Base-by-base conservation (phyloP, 805 yeast species). In the Candida ovalis region DNA sequence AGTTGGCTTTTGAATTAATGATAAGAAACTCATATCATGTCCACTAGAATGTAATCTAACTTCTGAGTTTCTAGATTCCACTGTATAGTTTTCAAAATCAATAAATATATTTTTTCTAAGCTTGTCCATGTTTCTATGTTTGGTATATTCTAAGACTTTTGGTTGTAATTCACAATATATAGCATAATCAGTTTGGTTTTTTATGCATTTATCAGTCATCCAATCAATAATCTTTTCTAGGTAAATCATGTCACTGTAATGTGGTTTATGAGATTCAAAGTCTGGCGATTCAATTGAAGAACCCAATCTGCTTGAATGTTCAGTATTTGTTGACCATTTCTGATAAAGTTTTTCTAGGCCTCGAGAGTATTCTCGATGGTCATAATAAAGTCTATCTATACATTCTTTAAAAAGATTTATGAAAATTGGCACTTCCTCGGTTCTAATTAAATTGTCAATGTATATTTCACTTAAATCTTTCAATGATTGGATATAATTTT, bases 1-100 rank as follows among this genome's bases (percentile, higher is more conserved):
- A 10, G 78, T 67, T 3, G 87, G 86, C 60, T 72, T 73, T 54
- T 79, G 82, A 25, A 78, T 61, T 51, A 81, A 67, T 0, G 85
- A 80, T 28, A 61, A 56, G 43, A 82, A 78, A 4, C 85, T 74
- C 24, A 80, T 65, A 58, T 82, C 87, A 56, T 71, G 55, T 2
- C 53, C 54, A 4, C 73, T 70, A 51, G 77, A 72, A 64, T 67
- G 63, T 63, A 21, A 73, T 71, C 46, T 58, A n/a, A 51, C 43
- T 18, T 53, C 53, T 15, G 50, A 49, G 35, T 49, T 49, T 39
- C 47, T 50, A 25, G 53, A 53, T 51, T 62, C 50, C 53, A 61
- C 30, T 60, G 63, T 45, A 59, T 63, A 58, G 67, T 63, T 55
- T 43, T 58, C 55, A 25, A 53, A 50, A 22, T 58, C 52, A 12